phyloP scores from a whole-genome alignment of 2,329 filamentous ascomycete species.

The Sporothrix luriei region DNA sequence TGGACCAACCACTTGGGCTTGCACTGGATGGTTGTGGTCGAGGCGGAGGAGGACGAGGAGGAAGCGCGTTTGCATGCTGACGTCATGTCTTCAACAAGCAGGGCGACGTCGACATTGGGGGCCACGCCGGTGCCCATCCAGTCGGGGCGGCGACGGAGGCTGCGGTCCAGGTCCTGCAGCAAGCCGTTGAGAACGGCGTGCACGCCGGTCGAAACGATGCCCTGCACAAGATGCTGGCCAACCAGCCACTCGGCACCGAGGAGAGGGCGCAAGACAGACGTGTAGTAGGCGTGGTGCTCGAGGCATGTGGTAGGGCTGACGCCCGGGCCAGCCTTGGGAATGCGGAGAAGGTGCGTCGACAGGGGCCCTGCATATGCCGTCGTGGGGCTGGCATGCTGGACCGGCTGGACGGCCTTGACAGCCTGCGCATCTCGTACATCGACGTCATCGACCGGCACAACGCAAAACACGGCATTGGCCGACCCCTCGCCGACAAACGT shows the following conservation, averaged over 20 bases:
- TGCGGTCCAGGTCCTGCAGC: slow-evolving; percentile 49
- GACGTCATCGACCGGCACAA: slow-evolving; percentile 14
- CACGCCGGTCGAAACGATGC: slow-evolving; percentile 48
- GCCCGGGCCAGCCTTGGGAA: slow-evolving; percentile 53
- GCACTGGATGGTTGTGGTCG: slow-evolving; percentile 63
- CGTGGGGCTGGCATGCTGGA: slow-evolving; percentile 13
- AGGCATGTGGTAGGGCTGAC: slow-evolving; percentile 46
- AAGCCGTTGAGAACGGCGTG: slow-evolving; percentile 55
- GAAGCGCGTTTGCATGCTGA: slow-evolving; percentile 37
- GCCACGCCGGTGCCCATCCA: slow-evolving; percentile 56
- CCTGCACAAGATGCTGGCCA: slow-evolving; percentile 56
- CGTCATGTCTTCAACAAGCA: slow-evolving; percentile 76
- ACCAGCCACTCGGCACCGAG: slow-evolving; percentile 59
- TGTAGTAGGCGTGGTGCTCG: slow-evolving; percentile 53
- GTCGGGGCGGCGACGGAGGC: slow-evolving; percentile 43
- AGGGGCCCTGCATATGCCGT: slow-evolving; percentile 24
- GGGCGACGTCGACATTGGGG: slow-evolving; percentile 63
- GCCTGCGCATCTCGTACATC: not conserved
- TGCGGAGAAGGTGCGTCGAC: slow-evolving; percentile 35
- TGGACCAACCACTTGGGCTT: slow-evolving; percentile 85
- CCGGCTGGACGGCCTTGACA: not conserved
- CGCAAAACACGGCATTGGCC: slow-evolving; percentile 70
- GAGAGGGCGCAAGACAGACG: slow-evolving; percentile 56
- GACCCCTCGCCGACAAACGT: slow-evolving; percentile 65
- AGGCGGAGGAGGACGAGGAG: not conserved